A percentile compares a stretch with the other conserved stretches of the same genome.
These are phyloP conservation scores for Russula ochroleuca DNA, from an alignment of 768 basidiomycete species.

Conservation along the genomic window DNA sequence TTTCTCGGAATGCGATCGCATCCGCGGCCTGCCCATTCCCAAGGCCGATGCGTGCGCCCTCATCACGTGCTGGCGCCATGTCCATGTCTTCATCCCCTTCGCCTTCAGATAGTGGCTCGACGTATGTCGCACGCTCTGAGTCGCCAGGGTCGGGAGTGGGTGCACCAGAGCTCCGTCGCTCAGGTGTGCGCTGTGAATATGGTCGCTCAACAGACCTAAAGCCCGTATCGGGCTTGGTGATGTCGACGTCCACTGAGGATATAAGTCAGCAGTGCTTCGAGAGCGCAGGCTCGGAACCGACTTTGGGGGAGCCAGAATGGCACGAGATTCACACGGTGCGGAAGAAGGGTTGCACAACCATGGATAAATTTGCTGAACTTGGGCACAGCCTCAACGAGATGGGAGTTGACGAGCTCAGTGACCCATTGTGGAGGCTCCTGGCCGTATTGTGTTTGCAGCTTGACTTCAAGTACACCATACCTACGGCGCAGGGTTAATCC, in stretches of 20 bases:
- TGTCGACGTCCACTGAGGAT: constrained; percentile 82
- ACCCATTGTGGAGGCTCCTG: constrained; percentile 98
- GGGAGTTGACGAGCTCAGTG: constrained; percentile 89
- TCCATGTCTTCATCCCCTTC: constrained; percentile 82
- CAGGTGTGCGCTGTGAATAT: constrained; percentile 36
- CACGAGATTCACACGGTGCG: constrained; percentile 89
- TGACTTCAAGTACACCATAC: constrained; percentile 95
- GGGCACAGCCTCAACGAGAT: constrained; percentile 95
- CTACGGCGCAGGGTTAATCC: constrained; percentile 33
- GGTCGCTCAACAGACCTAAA: constrained; percentile 70
- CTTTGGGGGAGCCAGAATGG: constrained; percentile 99
- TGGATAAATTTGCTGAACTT: constrained; percentile 99
- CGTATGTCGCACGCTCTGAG: constrained; percentile 44
- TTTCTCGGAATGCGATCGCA: constrained; percentile 83
- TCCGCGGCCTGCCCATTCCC: constrained; percentile 70
- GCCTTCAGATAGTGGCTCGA: constrained; percentile 92
- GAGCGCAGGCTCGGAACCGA: constrained; percentile 34
- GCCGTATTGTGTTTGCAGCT: constrained; percentile 92
- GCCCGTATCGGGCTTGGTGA: constrained; percentile 86
- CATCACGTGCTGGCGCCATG: constrained; percentile 68
- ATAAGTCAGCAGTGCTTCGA: neutral
- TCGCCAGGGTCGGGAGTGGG: constrained; percentile 41
- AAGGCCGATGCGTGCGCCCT: constrained; percentile 75
- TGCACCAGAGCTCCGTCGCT: constrained; percentile 39
- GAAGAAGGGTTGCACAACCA: constrained; percentile 89